Evolutionary conservation across 176 grass and related monocot species (phyloP).

Genomic region (Rhynchospora breviuscula): DNA sequence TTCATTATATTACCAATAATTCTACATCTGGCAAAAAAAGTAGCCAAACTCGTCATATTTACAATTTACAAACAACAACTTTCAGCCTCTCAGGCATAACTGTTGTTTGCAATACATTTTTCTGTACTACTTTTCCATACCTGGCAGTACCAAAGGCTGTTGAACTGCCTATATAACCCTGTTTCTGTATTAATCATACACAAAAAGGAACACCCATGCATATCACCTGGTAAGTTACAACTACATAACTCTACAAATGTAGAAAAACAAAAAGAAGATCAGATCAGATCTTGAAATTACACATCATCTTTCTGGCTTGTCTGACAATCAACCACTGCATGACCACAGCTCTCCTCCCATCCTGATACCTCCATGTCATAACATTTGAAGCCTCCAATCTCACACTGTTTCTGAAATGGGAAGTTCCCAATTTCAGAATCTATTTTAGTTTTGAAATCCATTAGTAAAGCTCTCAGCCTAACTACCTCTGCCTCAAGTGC

Average conservation of each 20-base stretch:
- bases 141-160: slow-evolving; percentile 1
- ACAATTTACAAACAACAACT: slow-evolving; percentile 2
- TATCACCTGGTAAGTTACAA: neutral
- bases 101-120: slow-evolving; percentile 1
- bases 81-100: neutral
- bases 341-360: slow-evolving; percentile 32
- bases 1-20: neutral
- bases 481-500: slow-evolving; percentile 61
- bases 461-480: slow-evolving; percentile 52
- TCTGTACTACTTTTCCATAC: neutral
- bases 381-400: slow-evolving; percentile 25
- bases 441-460: slow-evolving; percentile 62
- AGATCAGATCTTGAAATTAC: neutral
- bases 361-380: slow-evolving; percentile 17
- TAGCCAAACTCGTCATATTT: slow-evolving; percentile 8
- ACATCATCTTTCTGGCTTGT: slow-evolving; percentile 27
- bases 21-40: slow-evolving; percentile 6
- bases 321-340: slow-evolving; percentile 29
- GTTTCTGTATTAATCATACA: slow-evolving; percentile 5
- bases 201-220: neutral
- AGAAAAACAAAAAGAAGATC: slow-evolving; percentile 12
- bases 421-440: slow-evolving; percentile 46
- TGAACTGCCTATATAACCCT: slow-evolving; percentile 2
- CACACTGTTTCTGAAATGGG: slow-evolving; percentile 38
- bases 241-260: neutral